Evolutionary conservation across 202 grass and related monocot species (phyloP).

Genomic region (Sporobolus alterniflorus): DNA sequence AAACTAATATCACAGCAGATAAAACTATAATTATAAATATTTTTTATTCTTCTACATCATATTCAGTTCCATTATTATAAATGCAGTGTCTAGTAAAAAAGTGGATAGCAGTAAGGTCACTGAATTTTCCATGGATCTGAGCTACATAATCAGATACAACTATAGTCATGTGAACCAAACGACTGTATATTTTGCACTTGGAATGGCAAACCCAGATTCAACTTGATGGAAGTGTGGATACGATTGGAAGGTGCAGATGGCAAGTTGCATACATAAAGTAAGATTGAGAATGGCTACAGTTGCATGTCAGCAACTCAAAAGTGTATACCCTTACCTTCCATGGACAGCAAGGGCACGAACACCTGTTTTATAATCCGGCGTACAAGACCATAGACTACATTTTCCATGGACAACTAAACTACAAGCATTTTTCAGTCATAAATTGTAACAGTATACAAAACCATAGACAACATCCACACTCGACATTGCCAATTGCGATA

Average conservation of each 20-base stretch:
- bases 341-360: conserved; percentile 90
- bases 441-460: too few species aligned
- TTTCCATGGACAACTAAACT: too few species aligned
- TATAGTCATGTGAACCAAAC: background rate
- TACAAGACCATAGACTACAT: too few species aligned
- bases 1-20: background rate
- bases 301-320: conserved; percentile 22
- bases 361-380: conserved; percentile 86
- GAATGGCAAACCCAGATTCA: background rate
- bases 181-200: background rate
- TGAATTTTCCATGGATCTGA: conserved; percentile 14
- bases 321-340: conserved; percentile 68
- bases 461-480: too few species aligned
- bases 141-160: background rate
- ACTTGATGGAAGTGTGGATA: background rate
- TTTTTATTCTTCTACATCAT: conserved; percentile 4
- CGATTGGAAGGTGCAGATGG: conserved; percentile 20
- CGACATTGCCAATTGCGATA: too few species aligned
- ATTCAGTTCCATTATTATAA: conserved; percentile 20
- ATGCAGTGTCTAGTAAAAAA: background rate
- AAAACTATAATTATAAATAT: background rate
- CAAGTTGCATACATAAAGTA: conserved; percentile 1
- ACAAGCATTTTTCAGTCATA: too few species aligned
- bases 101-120: too few species aligned
- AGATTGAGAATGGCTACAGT: background rate